Conservation (phyloP, 2,329 filamentous ascomycete species). For the Myriosclerotinia curreyana region DNA sequence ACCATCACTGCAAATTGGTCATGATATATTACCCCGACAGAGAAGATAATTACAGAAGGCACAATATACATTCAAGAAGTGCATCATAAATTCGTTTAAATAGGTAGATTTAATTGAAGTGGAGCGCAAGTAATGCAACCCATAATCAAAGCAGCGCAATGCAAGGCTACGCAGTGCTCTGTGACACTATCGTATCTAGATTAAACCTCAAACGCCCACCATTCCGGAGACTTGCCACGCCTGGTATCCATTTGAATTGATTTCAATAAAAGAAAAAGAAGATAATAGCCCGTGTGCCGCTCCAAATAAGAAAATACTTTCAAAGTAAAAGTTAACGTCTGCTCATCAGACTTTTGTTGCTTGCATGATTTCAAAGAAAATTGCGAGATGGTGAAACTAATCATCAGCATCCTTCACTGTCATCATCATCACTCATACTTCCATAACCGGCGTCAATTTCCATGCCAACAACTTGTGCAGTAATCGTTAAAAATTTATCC, state of each 20-base stretch:
- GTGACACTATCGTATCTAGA: conserved; percentile 17
- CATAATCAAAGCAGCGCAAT: background rate
- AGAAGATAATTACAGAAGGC: background rate
- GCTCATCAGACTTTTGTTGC: background rate
- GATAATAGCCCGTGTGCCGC: background rate
- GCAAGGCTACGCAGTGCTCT: conserved; percentile 5
- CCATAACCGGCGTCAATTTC: conserved; percentile 60
- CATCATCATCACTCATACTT: conserved; percentile 49
- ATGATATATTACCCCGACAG: too few species aligned
- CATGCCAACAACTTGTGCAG: conserved; percentile 57
- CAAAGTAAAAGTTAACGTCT: background rate
- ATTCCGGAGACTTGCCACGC: conserved; percentile 5
- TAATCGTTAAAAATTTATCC: conserved; percentile 54
- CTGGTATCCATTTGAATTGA: conserved; percentile 12
- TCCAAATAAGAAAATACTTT: background rate
- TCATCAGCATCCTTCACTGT: conserved; percentile 35
- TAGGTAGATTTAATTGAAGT: background rate
- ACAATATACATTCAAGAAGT: background rate
- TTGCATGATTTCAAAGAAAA: background rate
- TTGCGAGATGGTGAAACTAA: background rate
- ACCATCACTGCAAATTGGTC: too few species aligned
- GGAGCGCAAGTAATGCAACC: background rate
- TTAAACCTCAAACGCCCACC: conserved; percentile 13
- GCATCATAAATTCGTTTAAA: background rate
- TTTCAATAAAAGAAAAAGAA: background rate